phyloP scores from a whole-genome alignment of 2,329 filamentous ascomycete genomes.

The Emergomyces orientalis region DNA sequence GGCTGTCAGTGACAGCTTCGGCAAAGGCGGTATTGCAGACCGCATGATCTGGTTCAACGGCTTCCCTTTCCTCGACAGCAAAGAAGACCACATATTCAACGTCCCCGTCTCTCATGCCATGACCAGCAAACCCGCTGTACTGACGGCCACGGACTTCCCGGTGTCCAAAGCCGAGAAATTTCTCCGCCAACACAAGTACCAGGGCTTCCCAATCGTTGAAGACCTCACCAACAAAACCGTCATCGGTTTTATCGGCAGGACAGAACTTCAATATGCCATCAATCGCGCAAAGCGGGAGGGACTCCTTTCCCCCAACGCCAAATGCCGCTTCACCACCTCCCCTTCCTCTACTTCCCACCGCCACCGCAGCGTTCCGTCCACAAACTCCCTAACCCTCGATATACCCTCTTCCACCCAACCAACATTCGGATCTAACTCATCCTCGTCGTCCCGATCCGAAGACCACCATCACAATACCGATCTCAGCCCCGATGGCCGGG shows the following conservation, averaged over 20 bases:
- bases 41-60: slow-evolving; percentile 99
- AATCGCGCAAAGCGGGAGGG: slow-evolving; percentile 65
- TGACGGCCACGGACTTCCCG: slow-evolving; percentile 65
- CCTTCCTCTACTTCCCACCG: slow-evolving; percentile 34
- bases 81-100: slow-evolving; percentile 94
- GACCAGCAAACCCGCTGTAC: slow-evolving; percentile 63
- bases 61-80: slow-evolving; percentile 92
- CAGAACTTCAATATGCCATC: slow-evolving; percentile 83
- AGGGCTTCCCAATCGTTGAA: slow-evolving; percentile 88
- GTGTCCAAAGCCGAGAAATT: slow-evolving; percentile 69
- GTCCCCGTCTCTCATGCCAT: slow-evolving; percentile 88
- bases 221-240: slow-evolving; percentile 60
- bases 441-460: slow-evolving; percentile 1
- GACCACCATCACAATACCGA: neutral
- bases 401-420: neutral
- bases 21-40: slow-evolving; percentile 94
- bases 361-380: slow-evolving; percentile 18
- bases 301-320: slow-evolving; percentile 55
- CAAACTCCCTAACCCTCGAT: slow-evolving; percentile 1
- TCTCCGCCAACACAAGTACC: slow-evolving; percentile 68
- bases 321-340: slow-evolving; percentile 58
- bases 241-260: slow-evolving; percentile 85
- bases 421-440: neutral
- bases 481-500: slow-evolving; percentile 4
- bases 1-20: slow-evolving; percentile 78